phyloP scores from a whole-genome alignment of 768 basidiomycete species.

The Mycena crocata region DNA sequence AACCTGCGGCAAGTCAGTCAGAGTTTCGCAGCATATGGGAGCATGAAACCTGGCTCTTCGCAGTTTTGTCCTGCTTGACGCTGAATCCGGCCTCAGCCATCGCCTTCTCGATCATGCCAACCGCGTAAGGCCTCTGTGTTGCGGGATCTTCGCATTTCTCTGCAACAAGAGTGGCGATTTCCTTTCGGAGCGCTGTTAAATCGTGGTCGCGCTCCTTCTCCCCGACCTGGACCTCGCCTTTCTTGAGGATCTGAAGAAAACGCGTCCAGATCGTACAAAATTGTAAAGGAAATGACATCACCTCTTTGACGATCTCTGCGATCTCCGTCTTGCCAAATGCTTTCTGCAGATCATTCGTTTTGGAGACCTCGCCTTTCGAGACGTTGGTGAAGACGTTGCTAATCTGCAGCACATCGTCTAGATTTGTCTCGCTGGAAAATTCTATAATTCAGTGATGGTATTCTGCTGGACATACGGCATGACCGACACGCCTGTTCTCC shows the following conservation, averaged over 20 bases:
- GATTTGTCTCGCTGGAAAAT: slow-evolving; percentile 79
- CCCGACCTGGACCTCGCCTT: slow-evolving; percentile 96
- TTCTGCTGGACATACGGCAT: not conserved
- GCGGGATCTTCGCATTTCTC: slow-evolving; percentile 96
- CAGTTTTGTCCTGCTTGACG: slow-evolving; percentile 87
- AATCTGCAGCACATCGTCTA: slow-evolving; percentile 97
- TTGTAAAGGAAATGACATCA: slow-evolving; percentile 37
- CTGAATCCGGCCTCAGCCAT: slow-evolving; percentile 97
- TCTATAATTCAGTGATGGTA: slow-evolving; percentile 1
- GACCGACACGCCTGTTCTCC: slow-evolving; percentile 88
- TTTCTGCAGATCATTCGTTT: slow-evolving; percentile 90
- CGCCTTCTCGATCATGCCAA: slow-evolving; percentile 97
- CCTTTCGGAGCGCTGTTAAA: slow-evolving; percentile 80
- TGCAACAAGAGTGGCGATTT: slow-evolving; percentile 94
- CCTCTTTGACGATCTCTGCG: slow-evolving; percentile 84
- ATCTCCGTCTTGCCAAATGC: slow-evolving; percentile 85
- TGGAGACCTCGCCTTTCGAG: slow-evolving; percentile 94
- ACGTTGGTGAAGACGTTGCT: slow-evolving; percentile 96
- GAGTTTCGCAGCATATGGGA: not conserved
- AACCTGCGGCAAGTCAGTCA: slow-evolving; percentile 61
- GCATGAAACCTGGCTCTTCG: slow-evolving; percentile 87
- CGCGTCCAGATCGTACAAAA: slow-evolving; percentile 7
- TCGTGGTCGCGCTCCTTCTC: slow-evolving; percentile 97
- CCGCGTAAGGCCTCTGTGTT: slow-evolving; percentile 90
- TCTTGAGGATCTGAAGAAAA: slow-evolving; percentile 81